Evolutionary conservation across 2,329 filamentous ascomycete genomes (phyloP).

Genomic region (Lasiodiplodia sp.): DNA sequence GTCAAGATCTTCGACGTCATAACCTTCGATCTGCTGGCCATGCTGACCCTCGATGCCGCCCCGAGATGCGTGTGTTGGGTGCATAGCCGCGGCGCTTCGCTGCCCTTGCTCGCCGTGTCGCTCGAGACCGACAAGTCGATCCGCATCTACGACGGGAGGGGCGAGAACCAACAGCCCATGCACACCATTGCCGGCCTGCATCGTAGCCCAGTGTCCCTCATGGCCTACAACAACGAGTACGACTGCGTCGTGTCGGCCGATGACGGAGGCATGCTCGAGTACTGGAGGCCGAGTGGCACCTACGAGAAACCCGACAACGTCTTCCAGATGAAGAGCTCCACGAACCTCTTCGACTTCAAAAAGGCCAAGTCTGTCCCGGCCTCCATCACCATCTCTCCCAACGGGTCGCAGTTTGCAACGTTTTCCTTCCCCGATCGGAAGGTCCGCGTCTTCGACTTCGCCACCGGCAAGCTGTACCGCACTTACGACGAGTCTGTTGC

Average conservation of each 20-base stretch:
- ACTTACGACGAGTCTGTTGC: slow-evolving; percentile 95
- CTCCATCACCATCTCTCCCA: slow-evolving; percentile 84
- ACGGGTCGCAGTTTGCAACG: slow-evolving; percentile 83
- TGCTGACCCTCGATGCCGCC: slow-evolving; percentile 77
- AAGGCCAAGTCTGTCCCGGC: slow-evolving; percentile 86
- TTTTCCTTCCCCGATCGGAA: slow-evolving; percentile 94
- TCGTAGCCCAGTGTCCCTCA: slow-evolving; percentile 78
- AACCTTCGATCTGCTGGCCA: slow-evolving; percentile 71
- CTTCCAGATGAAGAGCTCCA: slow-evolving; percentile 91
- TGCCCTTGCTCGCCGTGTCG: slow-evolving; percentile 85
- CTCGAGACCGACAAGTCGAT: slow-evolving; percentile 76
- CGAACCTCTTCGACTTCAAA: slow-evolving; percentile 95
- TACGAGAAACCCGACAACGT: slow-evolving; percentile 94
- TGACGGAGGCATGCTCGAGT: slow-evolving; percentile 92
- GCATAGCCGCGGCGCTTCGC: slow-evolving; percentile 83
- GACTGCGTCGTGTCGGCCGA: slow-evolving; percentile 93
- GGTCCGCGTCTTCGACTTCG: slow-evolving; percentile 92
- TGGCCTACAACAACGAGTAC: slow-evolving; percentile 87
- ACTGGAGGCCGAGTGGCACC: slow-evolving; percentile 82
- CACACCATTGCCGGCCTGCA: slow-evolving; percentile 84
- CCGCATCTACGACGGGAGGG: slow-evolving; percentile 86
- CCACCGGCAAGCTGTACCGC: slow-evolving; percentile 83
- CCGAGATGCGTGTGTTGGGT: slow-evolving; percentile 91
- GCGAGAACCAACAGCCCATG: slow-evolving; percentile 77
- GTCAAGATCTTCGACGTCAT: slow-evolving; percentile 81